These are phyloP conservation scores for Iodosphaeria phyllophila DNA, from an alignment of 2,329 filamentous ascomycete genomes.

Conservation along the genomic window DNA sequence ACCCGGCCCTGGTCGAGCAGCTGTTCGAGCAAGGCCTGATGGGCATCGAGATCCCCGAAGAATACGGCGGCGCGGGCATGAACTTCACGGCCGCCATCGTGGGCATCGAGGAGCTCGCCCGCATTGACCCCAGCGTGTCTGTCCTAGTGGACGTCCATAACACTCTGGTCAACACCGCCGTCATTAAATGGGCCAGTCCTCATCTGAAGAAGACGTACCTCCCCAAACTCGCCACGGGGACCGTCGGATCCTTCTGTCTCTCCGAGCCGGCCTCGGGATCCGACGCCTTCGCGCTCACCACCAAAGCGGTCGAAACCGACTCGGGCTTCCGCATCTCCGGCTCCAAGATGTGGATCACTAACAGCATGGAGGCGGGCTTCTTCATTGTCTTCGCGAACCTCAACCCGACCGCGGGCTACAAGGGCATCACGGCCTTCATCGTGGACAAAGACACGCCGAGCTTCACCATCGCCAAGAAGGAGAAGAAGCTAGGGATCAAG, in stretches of 20 bases:
- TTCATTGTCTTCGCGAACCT: slow-evolving; percentile 98
- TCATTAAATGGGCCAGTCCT: slow-evolving; percentile 67
- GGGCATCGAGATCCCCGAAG: slow-evolving; percentile 93
- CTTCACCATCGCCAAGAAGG: slow-evolving; percentile 95
- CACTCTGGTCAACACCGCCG: slow-evolving; percentile 85
- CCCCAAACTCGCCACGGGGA: slow-evolving; percentile 75
- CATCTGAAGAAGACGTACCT: slow-evolving; percentile 71
- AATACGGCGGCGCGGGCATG: slow-evolving; percentile 93
- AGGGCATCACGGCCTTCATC: slow-evolving; percentile 90
- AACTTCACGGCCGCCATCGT: slow-evolving; percentile 96
- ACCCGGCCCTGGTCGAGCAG: slow-evolving; percentile 70
- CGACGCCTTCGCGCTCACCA: slow-evolving; percentile 88
- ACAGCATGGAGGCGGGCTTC: slow-evolving; percentile 80
- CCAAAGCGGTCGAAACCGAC: slow-evolving; percentile 68
- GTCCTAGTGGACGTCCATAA: slow-evolving; percentile 97
- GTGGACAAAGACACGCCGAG: slow-evolving; percentile 79
- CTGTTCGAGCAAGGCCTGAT: slow-evolving; percentile 95
- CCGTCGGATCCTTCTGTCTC: slow-evolving; percentile 81
- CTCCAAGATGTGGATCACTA: slow-evolving; percentile 99
- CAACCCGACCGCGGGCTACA: slow-evolving; percentile 81
- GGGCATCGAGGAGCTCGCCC: slow-evolving; percentile 88
- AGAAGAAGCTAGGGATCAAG: slow-evolving; percentile 97
- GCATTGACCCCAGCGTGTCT: slow-evolving; percentile 85
- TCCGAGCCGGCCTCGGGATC: slow-evolving; percentile 87
- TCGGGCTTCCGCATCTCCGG: slow-evolving; percentile 77